Conservation (phyloP, 2,329 filamentous ascomycete species). For the Albifimbria verrucaria region DNA sequence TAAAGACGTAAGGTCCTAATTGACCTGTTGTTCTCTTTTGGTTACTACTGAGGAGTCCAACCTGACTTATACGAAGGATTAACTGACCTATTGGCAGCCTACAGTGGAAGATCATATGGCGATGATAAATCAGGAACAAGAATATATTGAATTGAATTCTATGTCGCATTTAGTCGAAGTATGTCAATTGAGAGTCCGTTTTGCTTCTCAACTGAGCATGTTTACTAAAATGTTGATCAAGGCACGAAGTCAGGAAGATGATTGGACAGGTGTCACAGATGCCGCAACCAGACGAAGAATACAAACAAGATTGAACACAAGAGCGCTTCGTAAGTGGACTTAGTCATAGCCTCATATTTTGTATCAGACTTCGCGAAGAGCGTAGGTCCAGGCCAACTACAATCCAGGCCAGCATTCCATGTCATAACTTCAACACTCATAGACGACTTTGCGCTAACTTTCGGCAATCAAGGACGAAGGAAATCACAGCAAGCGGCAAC, state of each 20-base stretch:
- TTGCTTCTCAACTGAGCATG: neutral
- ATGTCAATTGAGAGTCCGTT: neutral
- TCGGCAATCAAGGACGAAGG: neutral
- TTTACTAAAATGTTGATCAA: neutral
- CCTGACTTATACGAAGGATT: no score
- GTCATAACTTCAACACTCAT: no score
- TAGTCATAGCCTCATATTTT: neutral
- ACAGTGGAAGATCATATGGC: no score
- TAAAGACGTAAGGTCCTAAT: no score
- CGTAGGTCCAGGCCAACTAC: no score
- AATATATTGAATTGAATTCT: neutral
- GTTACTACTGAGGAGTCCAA: no score
- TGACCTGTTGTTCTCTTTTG: no score
- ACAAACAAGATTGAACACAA: neutral
- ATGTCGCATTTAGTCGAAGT: neutral
- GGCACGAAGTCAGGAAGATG: neutral
- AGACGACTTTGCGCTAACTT: no score
- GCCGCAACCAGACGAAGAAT: neutral
- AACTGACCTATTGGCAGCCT: no score
- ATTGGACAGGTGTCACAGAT: neutral
- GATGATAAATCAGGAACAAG: neutral
- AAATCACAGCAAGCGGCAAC: neutral
- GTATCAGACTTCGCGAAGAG: neutral
- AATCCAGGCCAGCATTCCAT: no score
- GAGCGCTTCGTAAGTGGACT: neutral